phyloP scores from a whole-genome alignment of 202 grass and related monocot genomes.

The Dendrocalamus latiflorus region DNA sequence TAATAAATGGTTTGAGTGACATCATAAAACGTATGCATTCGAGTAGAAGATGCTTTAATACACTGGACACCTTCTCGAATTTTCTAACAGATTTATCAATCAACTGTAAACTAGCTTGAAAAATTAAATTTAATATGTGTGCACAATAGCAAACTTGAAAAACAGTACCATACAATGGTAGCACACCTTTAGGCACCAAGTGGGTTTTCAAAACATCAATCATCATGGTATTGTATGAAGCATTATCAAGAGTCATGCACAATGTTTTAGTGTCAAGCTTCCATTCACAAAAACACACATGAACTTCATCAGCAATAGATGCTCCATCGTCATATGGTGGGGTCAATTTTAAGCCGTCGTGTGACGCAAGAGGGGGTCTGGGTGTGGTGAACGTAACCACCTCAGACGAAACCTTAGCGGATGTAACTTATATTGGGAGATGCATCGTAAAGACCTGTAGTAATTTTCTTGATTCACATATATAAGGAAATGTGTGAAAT shows the following conservation, averaged over 20 bases:
- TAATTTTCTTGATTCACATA: too few species aligned
- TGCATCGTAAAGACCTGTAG: too few species aligned
- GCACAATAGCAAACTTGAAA: slow-evolving; percentile 12
- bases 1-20: background rate
- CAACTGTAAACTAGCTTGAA: too few species aligned
- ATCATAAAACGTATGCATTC: background rate
- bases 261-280: background rate
- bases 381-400: too few species aligned
- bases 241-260: background rate
- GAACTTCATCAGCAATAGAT: background rate
- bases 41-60: background rate
- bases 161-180: background rate
- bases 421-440: too few species aligned
- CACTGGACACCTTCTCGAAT: background rate
- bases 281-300: background rate
- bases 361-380: too few species aligned
- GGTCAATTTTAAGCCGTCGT: background rate
- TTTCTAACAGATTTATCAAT: too few species aligned
- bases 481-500: too few species aligned
- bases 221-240: background rate
- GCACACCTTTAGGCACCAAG: background rate
- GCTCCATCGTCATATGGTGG: background rate
- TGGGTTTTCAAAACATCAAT: background rate
- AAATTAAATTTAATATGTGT: background rate
- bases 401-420: too few species aligned